Conservation (phyloP, 768 basidiomycete species). For the Cystobasidium onofrii region DNA sequence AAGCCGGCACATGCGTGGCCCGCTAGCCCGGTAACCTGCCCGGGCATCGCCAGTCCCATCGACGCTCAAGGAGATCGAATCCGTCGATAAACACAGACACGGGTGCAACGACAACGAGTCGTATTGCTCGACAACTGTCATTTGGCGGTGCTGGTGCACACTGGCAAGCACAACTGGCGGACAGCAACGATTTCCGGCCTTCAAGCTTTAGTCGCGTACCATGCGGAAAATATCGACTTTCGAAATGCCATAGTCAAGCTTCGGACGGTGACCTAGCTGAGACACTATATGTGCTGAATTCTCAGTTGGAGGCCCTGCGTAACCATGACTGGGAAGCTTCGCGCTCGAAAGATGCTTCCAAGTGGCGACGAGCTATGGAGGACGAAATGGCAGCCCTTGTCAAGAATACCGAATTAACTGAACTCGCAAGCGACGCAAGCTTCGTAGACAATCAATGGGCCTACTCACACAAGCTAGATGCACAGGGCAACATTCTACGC, state of each 20-base stretch:
- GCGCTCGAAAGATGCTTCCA: background rate
- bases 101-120: no score
- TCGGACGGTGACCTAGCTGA: background rate
- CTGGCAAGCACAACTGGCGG: no score
- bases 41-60: no score
- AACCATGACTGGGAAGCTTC: background rate
- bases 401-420: slow-evolving; percentile 41
- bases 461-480: slow-evolving; percentile 48
- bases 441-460: slow-evolving; percentile 49
- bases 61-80: no score
- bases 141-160: no score
- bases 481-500: slow-evolving; percentile 45
- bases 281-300: background rate
- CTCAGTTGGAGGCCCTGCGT: background rate
- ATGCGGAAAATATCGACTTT: background rate
- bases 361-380: slow-evolving; percentile 29
- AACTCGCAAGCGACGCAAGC: slow-evolving; percentile 42
- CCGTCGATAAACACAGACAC: no score
- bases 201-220: background rate
- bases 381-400: slow-evolving; percentile 41
- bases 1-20: no score
- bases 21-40: no score
- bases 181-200: no score
- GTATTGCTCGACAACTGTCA: no score
- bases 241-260: background rate